Conservation (phyloP, 768 basidiomycete species). For the Tricholoma terreum region DNA sequence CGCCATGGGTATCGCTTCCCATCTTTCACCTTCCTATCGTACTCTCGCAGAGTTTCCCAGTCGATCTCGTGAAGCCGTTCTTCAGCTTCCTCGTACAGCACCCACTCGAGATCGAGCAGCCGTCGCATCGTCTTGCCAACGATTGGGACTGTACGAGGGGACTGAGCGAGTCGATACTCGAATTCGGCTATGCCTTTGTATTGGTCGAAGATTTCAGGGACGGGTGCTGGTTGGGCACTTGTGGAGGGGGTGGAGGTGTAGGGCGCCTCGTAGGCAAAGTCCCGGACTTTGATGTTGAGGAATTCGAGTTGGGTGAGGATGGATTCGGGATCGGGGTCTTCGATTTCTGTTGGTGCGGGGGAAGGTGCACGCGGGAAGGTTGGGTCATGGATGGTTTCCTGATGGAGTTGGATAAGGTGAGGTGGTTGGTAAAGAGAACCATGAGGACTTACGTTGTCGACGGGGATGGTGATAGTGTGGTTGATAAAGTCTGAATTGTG, state of each 20-base stretch:
- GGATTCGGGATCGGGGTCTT: conserved; percentile 34
- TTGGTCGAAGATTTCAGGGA: conserved; percentile 38
- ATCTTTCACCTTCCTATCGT: conserved; percentile 18
- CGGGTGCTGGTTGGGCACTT: conserved; percentile 7
- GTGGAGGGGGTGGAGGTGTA: conserved; percentile 1
- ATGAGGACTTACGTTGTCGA: conserved; percentile 7
- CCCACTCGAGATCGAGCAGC: conserved; percentile 38
- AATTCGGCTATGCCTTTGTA: conserved; percentile 35
- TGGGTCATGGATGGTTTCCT: background rate
- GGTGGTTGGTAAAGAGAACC: background rate
- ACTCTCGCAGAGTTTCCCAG: conserved; percentile 28
- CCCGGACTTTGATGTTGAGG: conserved; percentile 39
- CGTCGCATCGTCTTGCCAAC: conserved; percentile 36
- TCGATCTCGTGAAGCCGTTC: conserved; percentile 32
- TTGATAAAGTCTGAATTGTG: background rate
- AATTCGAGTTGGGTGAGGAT: conserved; percentile 23
- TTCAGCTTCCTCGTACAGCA: conserved; percentile 30
- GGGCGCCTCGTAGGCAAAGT: conserved; percentile 32
- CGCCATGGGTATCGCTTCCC: conserved; percentile 14
- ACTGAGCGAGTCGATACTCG: conserved; percentile 35
- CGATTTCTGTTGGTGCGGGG: conserved; percentile 34
- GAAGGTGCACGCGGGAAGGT: conserved; percentile 23
- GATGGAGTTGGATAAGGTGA: background rate
- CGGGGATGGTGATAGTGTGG: conserved; percentile 1
- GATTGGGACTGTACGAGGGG: conserved; percentile 29